Evolutionary conservation across 1,284 basidiomycete species (phyloP).

Genomic region (Mycosarcoma mackinlayi): DNA sequence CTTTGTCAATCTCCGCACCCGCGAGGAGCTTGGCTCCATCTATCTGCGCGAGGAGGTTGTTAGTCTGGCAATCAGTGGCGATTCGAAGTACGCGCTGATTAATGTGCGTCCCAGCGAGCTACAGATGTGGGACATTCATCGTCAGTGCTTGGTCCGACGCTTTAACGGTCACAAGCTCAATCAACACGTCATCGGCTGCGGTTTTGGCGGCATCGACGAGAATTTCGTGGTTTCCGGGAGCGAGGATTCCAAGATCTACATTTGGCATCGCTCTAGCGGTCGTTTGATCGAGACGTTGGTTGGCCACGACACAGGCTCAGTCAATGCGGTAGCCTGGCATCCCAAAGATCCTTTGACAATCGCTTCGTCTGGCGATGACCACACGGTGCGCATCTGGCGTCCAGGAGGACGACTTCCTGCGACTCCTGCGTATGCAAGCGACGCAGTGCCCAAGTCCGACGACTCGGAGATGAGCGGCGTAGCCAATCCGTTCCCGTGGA

Average conservation of each 20-base stretch:
- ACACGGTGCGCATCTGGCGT: slow-evolving; percentile 60
- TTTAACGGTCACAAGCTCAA: slow-evolving; percentile 55
- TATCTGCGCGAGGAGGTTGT: slow-evolving; percentile 78
- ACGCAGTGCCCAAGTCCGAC: slow-evolving; percentile 29
- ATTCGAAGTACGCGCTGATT: slow-evolving; percentile 87
- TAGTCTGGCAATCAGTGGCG: slow-evolving; percentile 75
- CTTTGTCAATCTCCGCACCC: slow-evolving; percentile 78
- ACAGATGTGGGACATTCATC: slow-evolving; percentile 83
- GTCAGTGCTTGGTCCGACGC: slow-evolving; percentile 73
- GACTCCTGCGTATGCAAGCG: slow-evolving; percentile 3
- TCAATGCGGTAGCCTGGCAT: slow-evolving; percentile 98
- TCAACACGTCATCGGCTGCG: slow-evolving; percentile 84
- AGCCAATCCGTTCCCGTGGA: slow-evolving; percentile 51
- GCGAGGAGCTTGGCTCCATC: slow-evolving; percentile 71
- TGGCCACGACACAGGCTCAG: slow-evolving; percentile 86
- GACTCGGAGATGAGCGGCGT: slow-evolving; percentile 43
- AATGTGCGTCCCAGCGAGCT: slow-evolving; percentile 79
- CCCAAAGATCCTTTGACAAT: slow-evolving; percentile 84
- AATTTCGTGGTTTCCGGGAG: slow-evolving; percentile 93
- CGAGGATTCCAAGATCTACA: slow-evolving; percentile 83
- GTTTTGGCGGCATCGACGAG: slow-evolving; percentile 90
- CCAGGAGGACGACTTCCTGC: slow-evolving; percentile 31
- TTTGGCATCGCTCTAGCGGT: slow-evolving; percentile 92
- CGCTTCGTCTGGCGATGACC: slow-evolving; percentile 72
- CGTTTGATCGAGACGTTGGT: slow-evolving; percentile 81